Percentiles rank a stretch among this genome's conserved stretches.
phyloP scores from a whole-genome alignment of 2,329 filamentous ascomycete species.

The Colletotrichum abscissum region DNA sequence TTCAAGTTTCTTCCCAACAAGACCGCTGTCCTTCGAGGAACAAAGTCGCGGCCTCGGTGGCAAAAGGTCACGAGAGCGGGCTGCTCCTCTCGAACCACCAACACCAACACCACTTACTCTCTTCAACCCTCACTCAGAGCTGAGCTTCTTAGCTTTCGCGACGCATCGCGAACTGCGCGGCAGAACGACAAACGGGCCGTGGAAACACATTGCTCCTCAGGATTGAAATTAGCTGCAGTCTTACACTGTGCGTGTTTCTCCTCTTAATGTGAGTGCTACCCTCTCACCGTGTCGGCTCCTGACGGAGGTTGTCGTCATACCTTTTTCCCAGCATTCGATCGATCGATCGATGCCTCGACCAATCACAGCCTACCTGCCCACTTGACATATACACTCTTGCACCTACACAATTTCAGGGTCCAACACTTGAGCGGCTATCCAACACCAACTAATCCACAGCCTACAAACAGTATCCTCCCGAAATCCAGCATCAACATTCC shows the following conservation, averaged over 20 bases:
- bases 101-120: background rate
- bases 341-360: slow-evolving; percentile 45
- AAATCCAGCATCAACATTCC: background rate
- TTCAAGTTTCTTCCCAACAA: background rate
- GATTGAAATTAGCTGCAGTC: background rate
- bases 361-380: slow-evolving; percentile 38
- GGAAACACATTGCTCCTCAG: background rate
- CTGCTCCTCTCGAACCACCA: background rate
- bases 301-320: slow-evolving; percentile 28
- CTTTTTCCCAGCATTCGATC: slow-evolving; percentile 39
- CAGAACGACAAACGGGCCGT: too few species aligned
- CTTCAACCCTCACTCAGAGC: background rate
- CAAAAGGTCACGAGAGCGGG: background rate
- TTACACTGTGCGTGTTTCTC: background rate
- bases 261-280: slow-evolving; percentile 15
- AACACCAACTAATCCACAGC: background rate
- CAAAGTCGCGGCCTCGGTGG: background rate
- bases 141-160: too few species aligned
- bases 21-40: background rate
- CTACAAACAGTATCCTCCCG: background rate
- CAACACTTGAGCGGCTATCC: too few species aligned
- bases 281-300: slow-evolving; percentile 6
- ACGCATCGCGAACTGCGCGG: background rate
- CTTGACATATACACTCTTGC: slow-evolving; percentile 13
- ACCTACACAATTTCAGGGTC: slow-evolving; percentile 11